phyloP scores from a whole-genome alignment of 148 eudicot genomes.

The Polygonum aviculare region DNA sequence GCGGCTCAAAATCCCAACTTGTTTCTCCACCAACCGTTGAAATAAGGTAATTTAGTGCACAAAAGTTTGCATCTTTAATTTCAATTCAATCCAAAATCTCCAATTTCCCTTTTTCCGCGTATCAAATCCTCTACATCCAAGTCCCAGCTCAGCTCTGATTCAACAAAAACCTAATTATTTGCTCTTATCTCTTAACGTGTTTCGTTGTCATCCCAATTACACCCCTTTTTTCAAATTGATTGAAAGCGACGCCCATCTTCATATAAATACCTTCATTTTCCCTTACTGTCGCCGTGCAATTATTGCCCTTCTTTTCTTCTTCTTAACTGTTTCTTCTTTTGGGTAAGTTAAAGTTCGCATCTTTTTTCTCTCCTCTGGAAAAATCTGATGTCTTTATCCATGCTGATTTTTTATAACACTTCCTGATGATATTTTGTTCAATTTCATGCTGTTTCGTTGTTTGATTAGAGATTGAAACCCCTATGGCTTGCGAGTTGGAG shows the following conservation, averaged over 20 bases:
- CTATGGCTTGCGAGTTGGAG: conserved; percentile 10
- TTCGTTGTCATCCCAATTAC: conserved; percentile 9
- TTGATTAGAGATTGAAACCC: background rate
- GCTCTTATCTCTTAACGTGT: conserved; percentile 1
- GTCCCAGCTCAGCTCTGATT: background rate
- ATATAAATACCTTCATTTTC: conserved; percentile 4
- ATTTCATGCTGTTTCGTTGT: background rate
- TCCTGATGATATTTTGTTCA: background rate
- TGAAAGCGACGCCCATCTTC: conserved; percentile 1
- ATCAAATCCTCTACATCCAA: background rate
- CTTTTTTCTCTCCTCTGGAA: background rate
- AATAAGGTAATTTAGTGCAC: background rate
- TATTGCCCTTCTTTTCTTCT: background rate
- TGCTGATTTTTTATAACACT: background rate
- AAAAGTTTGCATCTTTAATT: background rate
- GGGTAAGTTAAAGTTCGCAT: background rate
- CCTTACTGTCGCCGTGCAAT: background rate
- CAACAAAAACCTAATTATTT: conserved; percentile 5
- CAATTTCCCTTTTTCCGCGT: background rate
- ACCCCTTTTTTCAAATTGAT: background rate
- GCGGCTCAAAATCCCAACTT: background rate
- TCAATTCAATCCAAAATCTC: background rate
- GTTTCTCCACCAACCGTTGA: background rate
- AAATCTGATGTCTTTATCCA: background rate
- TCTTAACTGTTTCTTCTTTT: background rate